A percentile compares a stretch with the other conserved stretches of the same genome.
Evolutionary conservation across 495 filamentous ascomycete species (phyloP).

Genomic region (Penicillium dipodomyicola): DNA sequence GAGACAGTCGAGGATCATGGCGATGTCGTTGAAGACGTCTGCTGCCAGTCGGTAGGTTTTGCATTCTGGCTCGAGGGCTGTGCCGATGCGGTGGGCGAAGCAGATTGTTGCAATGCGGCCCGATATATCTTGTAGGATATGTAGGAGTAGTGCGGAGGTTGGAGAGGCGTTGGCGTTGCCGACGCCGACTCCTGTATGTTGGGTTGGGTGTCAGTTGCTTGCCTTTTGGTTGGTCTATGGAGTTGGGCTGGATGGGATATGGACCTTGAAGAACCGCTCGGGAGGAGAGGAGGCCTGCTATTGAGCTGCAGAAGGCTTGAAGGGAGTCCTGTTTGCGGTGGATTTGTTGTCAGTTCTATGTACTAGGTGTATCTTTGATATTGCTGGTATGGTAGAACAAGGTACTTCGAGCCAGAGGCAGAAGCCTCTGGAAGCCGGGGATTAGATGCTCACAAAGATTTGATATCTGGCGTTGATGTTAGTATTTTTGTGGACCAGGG

Average conservation of each 20-base stretch:
- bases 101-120: conserved; percentile 86
- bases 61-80: conserved; percentile 89
- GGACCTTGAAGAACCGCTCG: conserved; percentile 84
- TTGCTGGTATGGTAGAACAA: neutral
- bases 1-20: conserved; percentile 84
- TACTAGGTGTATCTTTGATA: neutral
- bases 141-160: conserved; percentile 81
- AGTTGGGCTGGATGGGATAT: conserved; percentile 3
- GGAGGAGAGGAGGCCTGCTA: conserved; percentile 82
- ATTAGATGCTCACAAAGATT: conserved; percentile 47
- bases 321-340: conserved; percentile 70
- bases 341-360: neutral
- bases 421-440: neutral
- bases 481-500: conserved; percentile 1
- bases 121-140: conserved; percentile 80
- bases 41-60: conserved; percentile 89
- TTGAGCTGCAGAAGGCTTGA: conserved; percentile 93
- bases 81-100: conserved; percentile 83
- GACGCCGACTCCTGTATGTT: conserved; percentile 70
- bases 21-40: conserved; percentile 89
- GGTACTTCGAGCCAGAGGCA: neutral
- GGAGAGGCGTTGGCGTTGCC: conserved; percentile 83
- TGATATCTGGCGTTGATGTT: conserved; percentile 57
- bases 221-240: neutral
- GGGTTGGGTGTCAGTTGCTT: conserved; percentile 3